Percentiles rank a stretch among this genome's conserved stretches.
phyloP scores from a whole-genome alignment of 2,329 filamentous ascomycete genomes.

The Exophiala calicioides region DNA sequence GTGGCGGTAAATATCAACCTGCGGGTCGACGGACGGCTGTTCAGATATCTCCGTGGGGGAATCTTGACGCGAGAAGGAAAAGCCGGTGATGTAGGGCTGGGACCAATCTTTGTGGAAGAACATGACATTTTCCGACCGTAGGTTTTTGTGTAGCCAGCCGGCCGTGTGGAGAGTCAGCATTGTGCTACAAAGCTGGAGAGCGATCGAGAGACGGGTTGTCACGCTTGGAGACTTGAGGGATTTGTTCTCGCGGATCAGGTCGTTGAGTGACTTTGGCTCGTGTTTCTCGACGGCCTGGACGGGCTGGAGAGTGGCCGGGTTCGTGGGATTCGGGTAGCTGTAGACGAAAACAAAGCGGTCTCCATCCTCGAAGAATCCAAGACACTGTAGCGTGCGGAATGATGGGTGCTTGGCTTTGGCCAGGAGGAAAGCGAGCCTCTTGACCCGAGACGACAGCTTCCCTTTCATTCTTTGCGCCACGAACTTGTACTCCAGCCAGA shows the following conservation, averaged over 20 bases:
- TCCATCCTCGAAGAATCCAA: conserved; percentile 12
- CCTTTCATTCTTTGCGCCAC: conserved; percentile 2
- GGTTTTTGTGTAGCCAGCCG: conserved; percentile 37
- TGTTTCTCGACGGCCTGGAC: not conserved
- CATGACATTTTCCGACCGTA: conserved; percentile 35
- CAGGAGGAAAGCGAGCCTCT: conserved; percentile 5
- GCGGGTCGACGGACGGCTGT: conserved; percentile 13
- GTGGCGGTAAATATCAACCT: conserved; percentile 27
- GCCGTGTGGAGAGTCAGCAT: conserved; percentile 36
- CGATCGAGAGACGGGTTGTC: conserved; percentile 19
- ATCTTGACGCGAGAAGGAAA: conserved; percentile 35
- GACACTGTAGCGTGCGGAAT: conserved; percentile 16
- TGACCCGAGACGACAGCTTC: not conserved
- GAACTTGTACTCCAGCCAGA: conserved; percentile 1
- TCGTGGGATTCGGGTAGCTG: conserved; percentile 6
- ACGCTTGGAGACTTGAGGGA: conserved; percentile 4
- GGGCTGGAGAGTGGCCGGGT: not conserved
- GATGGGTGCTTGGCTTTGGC: conserved; percentile 4
- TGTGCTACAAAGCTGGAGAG: conserved; percentile 28
- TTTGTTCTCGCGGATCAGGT: conserved; percentile 2
- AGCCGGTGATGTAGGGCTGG: conserved; percentile 49
- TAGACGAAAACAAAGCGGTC: conserved; percentile 15
- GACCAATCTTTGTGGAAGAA: conserved; percentile 38
- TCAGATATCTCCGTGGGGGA: conserved; percentile 25
- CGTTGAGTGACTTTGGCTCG: not conserved